Evolutionary conservation across 495 filamentous ascomycete species (phyloP), one percentile per base, ranked within the genome.

Genomic region (Penicillium macrosclerotiorum): DNA sequence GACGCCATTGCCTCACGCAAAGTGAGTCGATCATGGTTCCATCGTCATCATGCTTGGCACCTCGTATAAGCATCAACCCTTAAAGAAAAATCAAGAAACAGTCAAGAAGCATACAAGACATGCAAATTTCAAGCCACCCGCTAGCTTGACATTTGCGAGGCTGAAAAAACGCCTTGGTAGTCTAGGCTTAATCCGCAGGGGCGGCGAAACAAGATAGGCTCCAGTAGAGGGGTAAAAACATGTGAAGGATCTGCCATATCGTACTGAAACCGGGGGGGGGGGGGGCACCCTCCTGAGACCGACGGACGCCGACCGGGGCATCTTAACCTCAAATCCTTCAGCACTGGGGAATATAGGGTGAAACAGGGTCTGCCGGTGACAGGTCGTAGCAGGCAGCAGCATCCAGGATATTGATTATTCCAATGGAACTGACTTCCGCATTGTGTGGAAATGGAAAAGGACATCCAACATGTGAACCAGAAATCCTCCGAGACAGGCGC

Each of bases 271-370:
- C 11, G 13, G 20, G 24, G 53, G 22, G 30, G 48, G 48, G 40
- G 20, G 25, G 36, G 4, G n/a, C n/a, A n/a, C 45, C 14, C 13
- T 39, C 29, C 33, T 45, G 40, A 51, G 36, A 38, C 57, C 57
- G 57, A 54, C 57, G 57, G 57, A 61, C 41, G 42, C 57, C 57
- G 54, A 18, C 30, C 36, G 44, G 34, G 22, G 14, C 14, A 33
- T 42, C 24, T 44, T 32, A 35, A 51, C 40, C 37, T 43, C 31
- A 11, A 17, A 26, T 22, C 18, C 23, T 11, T 13, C 34, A 37
- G 18, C 13, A n/a, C n/a, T n/a, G n/a, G n/a, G n/a, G n/a, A n/a
- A n/a, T n/a, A n/a, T n/a, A n/a, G n/a, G n/a, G n/a, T n/a, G n/a
- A n/a, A n/a, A n/a, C n/a, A n/a, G n/a, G n/a, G n/a, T n/a, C n/a